Evolutionary conservation across 163 green algal species (phyloP), one percentile per base, ranked within the genome.

Genomic region (Chloroidium sp.): DNA sequence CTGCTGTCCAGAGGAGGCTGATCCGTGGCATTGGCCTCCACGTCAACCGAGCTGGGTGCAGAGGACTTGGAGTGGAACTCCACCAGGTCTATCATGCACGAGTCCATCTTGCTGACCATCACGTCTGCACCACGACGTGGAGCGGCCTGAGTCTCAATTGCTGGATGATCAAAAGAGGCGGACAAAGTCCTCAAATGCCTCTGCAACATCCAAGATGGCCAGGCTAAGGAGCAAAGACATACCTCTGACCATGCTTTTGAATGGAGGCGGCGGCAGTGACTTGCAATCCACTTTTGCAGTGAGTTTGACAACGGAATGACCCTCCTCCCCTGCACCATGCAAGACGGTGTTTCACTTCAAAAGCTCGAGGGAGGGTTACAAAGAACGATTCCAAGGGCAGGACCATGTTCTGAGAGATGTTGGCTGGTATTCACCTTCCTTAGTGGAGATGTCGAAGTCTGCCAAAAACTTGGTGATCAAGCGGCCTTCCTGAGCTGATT

Each of bases 81-180:
- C 59, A 80, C 10, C 13, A 84, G 67, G 10, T 84, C 80, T 68
- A 84, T 2, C 80, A 84, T 84, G 59, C 80, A 84, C 2, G 62
- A 62, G n/a, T 84, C 80, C 14, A 84, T 80, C 80, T 84, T 84
- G 12, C 68, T 61, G 1, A 84, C 76, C 80, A 84, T 84, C 59
- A 84, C 78, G 58, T 69, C 80, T 83, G 80, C 57, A 72, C 0
- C 12, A 59, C 60, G 1, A 60, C 67, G 67, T 72, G 67, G 67
- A 72, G 10, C 6, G 67, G 67, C 67, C 6, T 10, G 6, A n/a
- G 67, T 72, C 67, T 10, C 10, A 10, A 72, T n/a, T 6, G 10
- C 6, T n/a, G 6, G 6, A 72, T 6, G 6, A 72, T 72, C 67
- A n/a, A 72, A 72, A 10, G 67, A 10, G 10, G 6, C 6, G 67